These are phyloP conservation scores for Raffaelea albimanens DNA, from an alignment of 2,329 filamentous ascomycete species.

Conservation along the genomic window DNA sequence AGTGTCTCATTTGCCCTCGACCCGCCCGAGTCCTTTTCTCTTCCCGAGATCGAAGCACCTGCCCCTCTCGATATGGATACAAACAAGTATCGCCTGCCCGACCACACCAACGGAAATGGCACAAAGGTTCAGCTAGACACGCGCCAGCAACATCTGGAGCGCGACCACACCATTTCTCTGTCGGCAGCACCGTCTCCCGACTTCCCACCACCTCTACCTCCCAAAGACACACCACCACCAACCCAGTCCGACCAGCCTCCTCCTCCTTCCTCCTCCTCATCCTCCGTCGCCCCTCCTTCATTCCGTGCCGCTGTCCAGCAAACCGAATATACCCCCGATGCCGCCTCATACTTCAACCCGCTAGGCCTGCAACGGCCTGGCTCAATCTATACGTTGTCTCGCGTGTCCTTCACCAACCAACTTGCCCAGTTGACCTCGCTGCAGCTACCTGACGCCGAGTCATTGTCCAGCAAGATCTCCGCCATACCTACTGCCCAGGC, in stretches of 20 bases:
- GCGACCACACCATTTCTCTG: constrained; percentile 19
- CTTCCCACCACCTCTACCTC: constrained; percentile 30
- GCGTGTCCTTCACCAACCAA: constrained; percentile 87
- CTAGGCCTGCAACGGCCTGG: constrained; percentile 59
- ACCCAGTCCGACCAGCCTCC: constrained; percentile 1
- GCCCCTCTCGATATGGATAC: constrained; percentile 56
- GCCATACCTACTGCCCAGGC: constrained; percentile 76
- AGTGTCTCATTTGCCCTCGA: not conserved
- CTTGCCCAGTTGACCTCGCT: constrained; percentile 86
- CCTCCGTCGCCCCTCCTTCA: not conserved
- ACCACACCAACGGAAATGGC: constrained; percentile 59
- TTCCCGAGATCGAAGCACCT: constrained; percentile 42
- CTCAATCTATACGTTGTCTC: constrained; percentile 88
- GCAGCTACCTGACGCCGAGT: constrained; percentile 75
- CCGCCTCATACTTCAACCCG: constrained; percentile 57
- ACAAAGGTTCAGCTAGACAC: constrained; percentile 51
- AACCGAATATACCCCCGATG: constrained; percentile 36
- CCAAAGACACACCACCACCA: constrained; percentile 44
- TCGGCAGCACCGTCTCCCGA: constrained; percentile 13
- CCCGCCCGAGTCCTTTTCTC: constrained; percentile 24
- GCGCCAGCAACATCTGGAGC: constrained; percentile 48
- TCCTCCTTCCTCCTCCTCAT: constrained; percentile 6
- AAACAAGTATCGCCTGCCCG: constrained; percentile 65
- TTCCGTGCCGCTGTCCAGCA: constrained; percentile 15
- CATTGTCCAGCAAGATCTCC: constrained; percentile 72